Conservation (phyloP, 345 rosid genomes). For the Xanthoceras sorbifolium region DNA sequence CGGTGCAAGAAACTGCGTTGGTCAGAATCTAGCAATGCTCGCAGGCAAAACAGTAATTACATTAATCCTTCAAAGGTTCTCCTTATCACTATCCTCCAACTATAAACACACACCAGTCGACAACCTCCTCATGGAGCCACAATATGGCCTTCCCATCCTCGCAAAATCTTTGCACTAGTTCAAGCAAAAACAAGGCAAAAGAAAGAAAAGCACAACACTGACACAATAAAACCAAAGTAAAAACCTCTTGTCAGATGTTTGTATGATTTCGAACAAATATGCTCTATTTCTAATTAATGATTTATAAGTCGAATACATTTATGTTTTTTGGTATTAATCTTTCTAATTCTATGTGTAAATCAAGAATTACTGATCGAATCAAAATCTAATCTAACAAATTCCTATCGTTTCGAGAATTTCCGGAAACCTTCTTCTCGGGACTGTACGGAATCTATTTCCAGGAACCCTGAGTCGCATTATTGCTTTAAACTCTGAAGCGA, state of each 20-base stretch:
- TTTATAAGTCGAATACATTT: no score
- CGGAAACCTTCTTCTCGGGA: neutral
- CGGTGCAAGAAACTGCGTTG: slow-evolving; percentile 67
- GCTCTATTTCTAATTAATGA: no score
- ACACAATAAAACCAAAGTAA: neutral
- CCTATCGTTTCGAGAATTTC: no score
- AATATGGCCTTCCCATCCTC: slow-evolving; percentile 36
- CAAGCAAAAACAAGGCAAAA: neutral
- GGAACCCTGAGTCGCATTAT: neutral
- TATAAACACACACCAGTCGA: slow-evolving; percentile 47
- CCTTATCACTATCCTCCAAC: slow-evolving; percentile 32
- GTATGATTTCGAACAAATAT: no score
- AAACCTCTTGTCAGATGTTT: no score
- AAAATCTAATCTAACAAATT: no score
- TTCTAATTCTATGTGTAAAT: no score
- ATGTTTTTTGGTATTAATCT: no score
- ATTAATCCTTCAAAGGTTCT: slow-evolving; percentile 44
- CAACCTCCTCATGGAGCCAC: slow-evolving; percentile 40
- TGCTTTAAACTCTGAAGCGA: neutral
- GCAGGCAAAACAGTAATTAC: slow-evolving; percentile 46
- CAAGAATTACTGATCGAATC: no score
- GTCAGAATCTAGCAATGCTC: slow-evolving; percentile 51
- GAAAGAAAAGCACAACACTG: neutral
- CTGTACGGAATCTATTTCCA: slow-evolving; percentile 1
- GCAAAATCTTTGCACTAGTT: slow-evolving; percentile 28